Evolutionary conservation across 108 stramenopile species (phyloP).

Genomic region (Nitzschia putrida): DNA sequence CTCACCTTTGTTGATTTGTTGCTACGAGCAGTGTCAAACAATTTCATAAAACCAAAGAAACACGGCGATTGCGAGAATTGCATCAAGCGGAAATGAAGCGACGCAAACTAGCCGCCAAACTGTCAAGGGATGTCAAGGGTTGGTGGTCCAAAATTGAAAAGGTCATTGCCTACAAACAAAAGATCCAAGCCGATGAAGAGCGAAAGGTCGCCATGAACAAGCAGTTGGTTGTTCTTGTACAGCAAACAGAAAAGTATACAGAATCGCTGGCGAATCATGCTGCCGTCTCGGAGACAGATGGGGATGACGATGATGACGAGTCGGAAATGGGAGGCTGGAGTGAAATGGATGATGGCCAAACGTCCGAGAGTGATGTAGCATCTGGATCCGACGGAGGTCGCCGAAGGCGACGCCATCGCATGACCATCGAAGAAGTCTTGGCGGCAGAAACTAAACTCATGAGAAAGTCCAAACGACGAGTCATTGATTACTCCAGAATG

Average conservation of each 20-base stretch:
- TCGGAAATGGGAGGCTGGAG: slow-evolving; percentile 12
- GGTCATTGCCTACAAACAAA: slow-evolving; percentile 82
- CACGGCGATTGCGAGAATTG: slow-evolving; percentile 42
- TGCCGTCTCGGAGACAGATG: neutral
- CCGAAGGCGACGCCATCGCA: slow-evolving; percentile 15
- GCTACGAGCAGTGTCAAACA: slow-evolving; percentile 43
- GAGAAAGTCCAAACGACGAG: slow-evolving; percentile 32
- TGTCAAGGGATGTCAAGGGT: slow-evolving; percentile 45
- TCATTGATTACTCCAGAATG: slow-evolving; percentile 31
- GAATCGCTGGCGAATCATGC: slow-evolving; percentile 37
- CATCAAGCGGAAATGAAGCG: slow-evolving; percentile 58
- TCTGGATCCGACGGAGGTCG: neutral
- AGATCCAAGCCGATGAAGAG: slow-evolving; percentile 54
- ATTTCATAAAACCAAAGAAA: slow-evolving; percentile 48
- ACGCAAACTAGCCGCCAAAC: slow-evolving; percentile 45
- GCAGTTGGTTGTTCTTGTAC: slow-evolving; percentile 75
- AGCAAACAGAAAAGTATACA: slow-evolving; percentile 84
- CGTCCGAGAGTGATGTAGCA: slow-evolving; percentile 14
- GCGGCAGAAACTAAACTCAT: slow-evolving; percentile 8
- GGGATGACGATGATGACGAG: slow-evolving; percentile 22
- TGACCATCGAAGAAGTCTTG: slow-evolving; percentile 74
- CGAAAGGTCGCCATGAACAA: slow-evolving; percentile 84
- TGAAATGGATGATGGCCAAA: slow-evolving; percentile 15
- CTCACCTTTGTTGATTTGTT: too few species aligned
- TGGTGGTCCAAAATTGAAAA: slow-evolving; percentile 86